Evolutionary conservation across 2,329 filamentous ascomycete species (phyloP), one percentile per base, ranked within the genome.

Genomic region (Boeremia lycopersici): DNA sequence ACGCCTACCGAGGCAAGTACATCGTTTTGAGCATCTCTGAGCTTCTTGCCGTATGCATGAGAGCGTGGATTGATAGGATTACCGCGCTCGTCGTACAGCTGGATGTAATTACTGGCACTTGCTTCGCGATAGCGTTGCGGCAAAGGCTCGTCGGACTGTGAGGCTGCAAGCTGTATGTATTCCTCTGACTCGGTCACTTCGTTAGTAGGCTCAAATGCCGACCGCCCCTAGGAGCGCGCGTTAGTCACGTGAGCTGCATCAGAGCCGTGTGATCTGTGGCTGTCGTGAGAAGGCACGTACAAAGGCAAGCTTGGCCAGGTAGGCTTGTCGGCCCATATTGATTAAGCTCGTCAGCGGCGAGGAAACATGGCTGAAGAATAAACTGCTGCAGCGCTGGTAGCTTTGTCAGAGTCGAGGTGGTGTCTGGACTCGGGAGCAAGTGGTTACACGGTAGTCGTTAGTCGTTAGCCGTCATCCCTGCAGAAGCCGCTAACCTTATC

Each of bases 1-100:
- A 81, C 78, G 17, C 79, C 79, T 9, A 81, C 77, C 0, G 79
- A 74, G 17, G 75, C 77, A 5, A 81, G 71, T 1, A 80, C 75
- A 58, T 79, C 77, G 40, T 82, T 82, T 50, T 79, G 77, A 7
- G 79, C 78, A 47, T 75, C 72, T 46, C 79, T 71, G 33, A 79
- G 67, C 26, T 67, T 69, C 30, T 75, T 70, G 30, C 76, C 76
- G 48, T 76, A 72, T 6, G 71, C 68, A 26, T 73, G 74, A 10
- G 76, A 74, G 31, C 68, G 63, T 10, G 76, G 73, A 46, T 79
- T 79, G 62, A 75, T 65, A 4, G 79, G 78, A 35, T 76, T 74
- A 15, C 78, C 78, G 54, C 76, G 76, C 34, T 73, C 65, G 57
- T 81, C 77, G 53, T 79, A 81, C 33, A 74, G 67, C 54, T 80